These are phyloP conservation scores for Aspergillus fijiensis DNA, from an alignment of 2,329 filamentous ascomycete species.

Conservation along the genomic window DNA sequence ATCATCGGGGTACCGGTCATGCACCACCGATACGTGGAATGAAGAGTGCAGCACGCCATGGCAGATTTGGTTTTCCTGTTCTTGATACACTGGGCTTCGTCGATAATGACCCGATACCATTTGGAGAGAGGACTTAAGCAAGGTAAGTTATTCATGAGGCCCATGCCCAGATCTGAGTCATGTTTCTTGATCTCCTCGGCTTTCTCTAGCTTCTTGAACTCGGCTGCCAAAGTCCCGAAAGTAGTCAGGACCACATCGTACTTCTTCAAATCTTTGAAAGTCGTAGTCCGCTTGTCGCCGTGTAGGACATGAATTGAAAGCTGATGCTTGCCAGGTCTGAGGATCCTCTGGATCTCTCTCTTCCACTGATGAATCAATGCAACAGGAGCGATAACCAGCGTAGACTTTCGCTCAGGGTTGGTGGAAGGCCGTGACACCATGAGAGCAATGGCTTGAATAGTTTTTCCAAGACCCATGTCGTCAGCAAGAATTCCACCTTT, in stretches of 20 bases:
- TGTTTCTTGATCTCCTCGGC: slow-evolving; percentile 52
- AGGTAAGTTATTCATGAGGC: slow-evolving; percentile 46
- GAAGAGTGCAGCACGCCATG: slow-evolving; percentile 59
- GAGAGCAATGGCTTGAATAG: slow-evolving; percentile 76
- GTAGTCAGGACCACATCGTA: slow-evolving; percentile 79
- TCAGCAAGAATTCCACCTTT: slow-evolving; percentile 77
- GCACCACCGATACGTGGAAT: slow-evolving; percentile 66
- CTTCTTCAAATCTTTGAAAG: slow-evolving; percentile 60
- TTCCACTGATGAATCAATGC: slow-evolving; percentile 83
- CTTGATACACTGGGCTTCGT: slow-evolving; percentile 81
- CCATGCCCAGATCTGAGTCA: slow-evolving; percentile 15
- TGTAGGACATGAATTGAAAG: slow-evolving; percentile 71
- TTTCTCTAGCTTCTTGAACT: slow-evolving; percentile 62
- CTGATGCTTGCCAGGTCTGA: slow-evolving; percentile 56
- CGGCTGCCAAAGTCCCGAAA: slow-evolving; percentile 68
- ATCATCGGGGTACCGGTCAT: slow-evolving; percentile 86
- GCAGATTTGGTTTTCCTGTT: slow-evolving; percentile 65
- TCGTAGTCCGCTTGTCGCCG: slow-evolving; percentile 55
- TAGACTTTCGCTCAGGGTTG: slow-evolving; percentile 64
- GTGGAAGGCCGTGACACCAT: slow-evolving; percentile 67
- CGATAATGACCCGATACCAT: slow-evolving; percentile 72
- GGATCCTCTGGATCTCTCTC: slow-evolving; percentile 70
- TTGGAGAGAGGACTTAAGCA: slow-evolving; percentile 60
- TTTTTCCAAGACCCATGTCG: slow-evolving; percentile 84
- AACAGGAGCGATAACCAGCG: slow-evolving; percentile 78